Percentiles rank a stretch among this genome's conserved stretches.
phyloP scores from a whole-genome alignment of 1,284 basidiomycete genomes.

The Ustilago hordei region DNA sequence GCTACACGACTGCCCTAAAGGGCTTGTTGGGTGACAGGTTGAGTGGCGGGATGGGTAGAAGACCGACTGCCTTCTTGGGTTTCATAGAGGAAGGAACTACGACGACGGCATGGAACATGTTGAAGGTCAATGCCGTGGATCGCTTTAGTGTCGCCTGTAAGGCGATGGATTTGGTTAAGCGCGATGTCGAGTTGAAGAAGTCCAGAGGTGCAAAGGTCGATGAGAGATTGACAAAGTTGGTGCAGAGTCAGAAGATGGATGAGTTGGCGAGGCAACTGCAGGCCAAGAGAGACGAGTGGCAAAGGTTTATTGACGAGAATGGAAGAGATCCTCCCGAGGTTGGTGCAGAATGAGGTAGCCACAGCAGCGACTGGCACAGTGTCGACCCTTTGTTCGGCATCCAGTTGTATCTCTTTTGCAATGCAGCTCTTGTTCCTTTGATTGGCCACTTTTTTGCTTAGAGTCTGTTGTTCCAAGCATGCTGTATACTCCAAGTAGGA shows the following conservation, averaged over 20 bases:
- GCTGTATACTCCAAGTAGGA: neutral
- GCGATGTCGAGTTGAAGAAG: constrained; percentile 31
- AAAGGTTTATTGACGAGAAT: constrained; percentile 70
- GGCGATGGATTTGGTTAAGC: constrained; percentile 67
- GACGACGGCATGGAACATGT: constrained; percentile 72
- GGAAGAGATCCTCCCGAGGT: constrained; percentile 23
- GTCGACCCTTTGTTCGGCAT: neutral
- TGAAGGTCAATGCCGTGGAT: constrained; percentile 71
- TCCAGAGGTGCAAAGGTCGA: constrained; percentile 23
- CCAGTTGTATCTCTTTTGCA: neutral
- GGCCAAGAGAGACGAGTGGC: constrained; percentile 69
- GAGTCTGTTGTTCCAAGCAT: neutral
- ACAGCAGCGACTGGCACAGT: neutral
- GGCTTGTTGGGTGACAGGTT: constrained; percentile 48
- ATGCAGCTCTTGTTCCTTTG: neutral
- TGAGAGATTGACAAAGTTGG: constrained; percentile 38
- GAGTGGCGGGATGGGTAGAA: constrained; percentile 20
- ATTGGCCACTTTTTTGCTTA: too few species aligned
- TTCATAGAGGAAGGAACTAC: constrained; percentile 72
- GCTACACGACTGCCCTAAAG: constrained; percentile 72
- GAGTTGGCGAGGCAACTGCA: constrained; percentile 69
- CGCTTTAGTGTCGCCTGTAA: constrained; percentile 71
- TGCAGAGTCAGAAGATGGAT: constrained; percentile 68
- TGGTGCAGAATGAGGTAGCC: neutral
- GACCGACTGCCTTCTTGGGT: constrained; percentile 54